Evolutionary conservation across 768 basidiomycete species (phyloP), one percentile per base, ranked within the genome.

Genomic region (Cubamyces lactineus): DNA sequence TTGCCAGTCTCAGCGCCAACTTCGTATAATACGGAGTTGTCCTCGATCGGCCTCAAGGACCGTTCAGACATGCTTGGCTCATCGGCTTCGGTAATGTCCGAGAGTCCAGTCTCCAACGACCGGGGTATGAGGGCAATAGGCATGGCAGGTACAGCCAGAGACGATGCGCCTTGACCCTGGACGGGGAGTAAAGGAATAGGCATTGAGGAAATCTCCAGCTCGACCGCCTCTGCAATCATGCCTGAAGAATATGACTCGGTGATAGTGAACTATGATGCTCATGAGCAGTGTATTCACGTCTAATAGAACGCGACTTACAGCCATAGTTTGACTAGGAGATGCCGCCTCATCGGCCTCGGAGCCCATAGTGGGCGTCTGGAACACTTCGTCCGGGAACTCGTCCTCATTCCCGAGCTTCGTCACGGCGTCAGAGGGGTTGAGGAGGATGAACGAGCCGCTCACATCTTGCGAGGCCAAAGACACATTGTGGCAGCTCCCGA

Each of bases 1-100:
- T 38, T 52, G 8, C 8, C 13, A n/a, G 40, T 4, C 2, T 23
- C 57, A 21, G 9, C 6, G 6, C 4, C 24, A 5, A 2, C 49
- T 12, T 30, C 57, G n/a, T 28, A 16, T 11, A 26, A 11, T 15
- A 39, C 12, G 8, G 13, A 23, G 17, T 23, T 30, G 6, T 28
- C 59, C 16, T 2, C 51, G 9, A 19, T 19, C 3, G 9, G 16
- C 16, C 9, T 21, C 6, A 17, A 2, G 7, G 39, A 53, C 5
- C 21, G 12, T 3, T 40, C 42, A 4, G 28, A 17, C 7, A 15
- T n/a, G 46, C 42, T 19, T 11, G 53, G 46, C 28, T 64, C 62
- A 16, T 64, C 57, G 17, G 48, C 57, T 19, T 59, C 53, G 2
- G 57, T 45, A 47, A 64, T 64, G 40, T 64, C 62, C 5, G 62